These are phyloP conservation scores for Coemansia sp. DNA, from an alignment of 192 early-diverging fungal genomes.

Conservation along the genomic window DNA sequence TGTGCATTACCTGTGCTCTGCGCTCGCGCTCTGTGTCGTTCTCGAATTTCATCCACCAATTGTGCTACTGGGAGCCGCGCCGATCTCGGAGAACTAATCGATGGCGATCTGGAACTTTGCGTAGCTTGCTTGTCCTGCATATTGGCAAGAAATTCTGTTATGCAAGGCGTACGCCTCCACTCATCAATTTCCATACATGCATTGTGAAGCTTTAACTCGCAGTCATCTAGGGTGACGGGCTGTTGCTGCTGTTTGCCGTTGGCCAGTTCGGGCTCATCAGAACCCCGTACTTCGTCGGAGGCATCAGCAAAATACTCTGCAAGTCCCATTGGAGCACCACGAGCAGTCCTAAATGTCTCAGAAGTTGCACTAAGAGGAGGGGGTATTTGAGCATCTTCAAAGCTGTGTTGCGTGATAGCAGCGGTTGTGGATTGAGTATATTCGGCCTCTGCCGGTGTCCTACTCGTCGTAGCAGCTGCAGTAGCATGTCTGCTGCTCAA, in stretches of 20 bases:
- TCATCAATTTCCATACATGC: conserved; percentile 45
- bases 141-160: conserved; percentile 19
- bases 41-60: conserved; percentile 15
- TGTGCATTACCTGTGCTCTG: conserved; percentile 6
- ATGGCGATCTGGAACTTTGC: conserved; percentile 16
- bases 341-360: conserved; percentile 37
- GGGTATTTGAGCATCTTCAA: conserved; percentile 7
- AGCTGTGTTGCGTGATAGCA: not conserved
- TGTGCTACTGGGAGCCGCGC: conserved; percentile 12
- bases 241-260: not conserved
- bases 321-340: conserved; percentile 16
- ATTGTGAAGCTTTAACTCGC: conserved; percentile 20
- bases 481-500: conserved; percentile 15
- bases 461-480: conserved; percentile 2
- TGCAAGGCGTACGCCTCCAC: conserved; percentile 37
- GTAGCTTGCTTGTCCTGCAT: not conserved
- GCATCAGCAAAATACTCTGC: not conserved
- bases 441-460: not conserved
- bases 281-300: not conserved
- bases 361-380: conserved; percentile 14
- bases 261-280: not conserved
- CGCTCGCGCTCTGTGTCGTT: conserved; percentile 15
- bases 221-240: not conserved
- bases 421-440: not conserved
- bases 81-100: conserved; percentile 12